A percentile compares a stretch with the other conserved stretches of the same genome.
phyloP scores from a whole-genome alignment of 1,284 basidiomycete species.

The Rhodotorula sp. region DNA sequence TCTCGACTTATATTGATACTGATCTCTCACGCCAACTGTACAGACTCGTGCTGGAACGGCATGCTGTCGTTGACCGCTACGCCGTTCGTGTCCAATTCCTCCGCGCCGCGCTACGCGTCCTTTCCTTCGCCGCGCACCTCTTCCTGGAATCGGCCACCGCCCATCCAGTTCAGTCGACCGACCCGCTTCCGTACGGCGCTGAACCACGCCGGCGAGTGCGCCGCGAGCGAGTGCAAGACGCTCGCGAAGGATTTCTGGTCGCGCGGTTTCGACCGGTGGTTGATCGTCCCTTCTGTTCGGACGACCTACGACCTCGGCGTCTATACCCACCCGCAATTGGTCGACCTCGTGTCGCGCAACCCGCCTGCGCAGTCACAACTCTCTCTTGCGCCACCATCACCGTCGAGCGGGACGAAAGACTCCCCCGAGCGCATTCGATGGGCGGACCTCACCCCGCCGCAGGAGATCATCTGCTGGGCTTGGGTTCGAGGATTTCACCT shows the following conservation, averaged over 20 bases:
- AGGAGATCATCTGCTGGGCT: constrained; percentile 18
- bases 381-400: background rate
- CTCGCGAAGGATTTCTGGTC: constrained; percentile 37
- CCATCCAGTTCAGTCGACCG: background rate
- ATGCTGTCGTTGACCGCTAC: constrained; percentile 49
- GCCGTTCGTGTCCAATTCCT: constrained; percentile 43
- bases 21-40: background rate
- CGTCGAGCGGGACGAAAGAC: background rate
- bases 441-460: constrained; percentile 9
- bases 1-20: background rate
- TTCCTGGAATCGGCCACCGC: background rate
- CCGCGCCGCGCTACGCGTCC: constrained; percentile 9
- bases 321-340: constrained; percentile 28
- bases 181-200: constrained; percentile 23
- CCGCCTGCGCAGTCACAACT: background rate
- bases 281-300: constrained; percentile 37
- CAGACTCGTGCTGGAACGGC: constrained; percentile 49
- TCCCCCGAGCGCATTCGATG: constrained; percentile 17
- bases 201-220: constrained; percentile 22
- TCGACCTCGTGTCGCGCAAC: background rate
- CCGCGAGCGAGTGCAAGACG: constrained; percentile 39
- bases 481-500: constrained; percentile 28
- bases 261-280: constrained; percentile 31
- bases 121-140: background rate
- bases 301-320: constrained; percentile 21